A percentile compares a stretch with the other conserved stretches of the same genome.
Conservation (phyloP, 192 early-diverging fungal genomes). For the Oehlia diaphana region DNA sequence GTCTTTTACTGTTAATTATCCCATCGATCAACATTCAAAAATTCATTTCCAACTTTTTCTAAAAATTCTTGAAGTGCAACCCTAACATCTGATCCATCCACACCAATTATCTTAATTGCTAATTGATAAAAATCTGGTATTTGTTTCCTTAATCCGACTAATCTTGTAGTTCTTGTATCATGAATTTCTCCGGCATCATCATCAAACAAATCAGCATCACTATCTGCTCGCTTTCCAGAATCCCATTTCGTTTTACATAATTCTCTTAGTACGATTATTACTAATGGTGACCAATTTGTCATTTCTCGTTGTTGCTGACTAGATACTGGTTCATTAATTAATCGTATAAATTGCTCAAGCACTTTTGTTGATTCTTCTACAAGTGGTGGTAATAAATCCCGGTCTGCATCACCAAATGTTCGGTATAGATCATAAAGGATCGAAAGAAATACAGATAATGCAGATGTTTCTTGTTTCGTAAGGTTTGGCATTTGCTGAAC, state of each 20-base stretch:
- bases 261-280: slow-evolving; percentile 46
- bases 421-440: slow-evolving; percentile 73
- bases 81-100: slow-evolving; percentile 44
- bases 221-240: neutral
- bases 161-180: slow-evolving; percentile 3
- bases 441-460: slow-evolving; percentile 61
- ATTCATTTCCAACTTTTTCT: slow-evolving; percentile 39
- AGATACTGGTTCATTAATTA: slow-evolving; percentile 40
- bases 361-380: slow-evolving; percentile 47
- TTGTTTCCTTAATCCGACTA: slow-evolving; percentile 36
- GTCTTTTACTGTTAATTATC: neutral
- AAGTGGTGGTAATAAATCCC: slow-evolving; percentile 41
- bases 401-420: slow-evolving; percentile 51
- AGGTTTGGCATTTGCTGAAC: slow-evolving; percentile 91
- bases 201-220: slow-evolving; percentile 11
- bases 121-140: slow-evolving; percentile 46
- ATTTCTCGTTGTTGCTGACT: slow-evolving; percentile 46
- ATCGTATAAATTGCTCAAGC: slow-evolving; percentile 38
- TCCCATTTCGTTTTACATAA: slow-evolving; percentile 36
- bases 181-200: slow-evolving; percentile 3
- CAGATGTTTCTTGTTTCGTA: slow-evolving; percentile 87
- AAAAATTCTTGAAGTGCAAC: slow-evolving; percentile 47
- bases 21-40: slow-evolving; percentile 23
- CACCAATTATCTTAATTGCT: slow-evolving; percentile 42
- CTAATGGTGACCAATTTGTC: slow-evolving; percentile 45